phyloP scores from a whole-genome alignment of 23 red algal genomes.

The Gracilaria gracilis region DNA sequence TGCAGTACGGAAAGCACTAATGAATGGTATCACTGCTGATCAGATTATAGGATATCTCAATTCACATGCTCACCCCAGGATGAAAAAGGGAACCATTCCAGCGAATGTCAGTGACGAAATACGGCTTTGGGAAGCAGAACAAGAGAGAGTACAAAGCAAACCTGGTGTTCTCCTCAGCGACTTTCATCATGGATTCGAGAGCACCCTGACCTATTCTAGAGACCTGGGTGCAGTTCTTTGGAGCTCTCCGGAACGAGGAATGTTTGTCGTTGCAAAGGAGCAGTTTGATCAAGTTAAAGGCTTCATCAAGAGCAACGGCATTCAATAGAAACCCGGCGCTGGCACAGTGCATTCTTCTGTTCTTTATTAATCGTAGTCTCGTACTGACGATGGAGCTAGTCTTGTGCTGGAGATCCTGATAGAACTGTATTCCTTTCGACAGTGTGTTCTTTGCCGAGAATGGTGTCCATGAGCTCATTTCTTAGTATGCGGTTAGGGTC shows the following conservation, averaged over 20 bases:
- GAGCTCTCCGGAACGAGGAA: constrained; percentile 37
- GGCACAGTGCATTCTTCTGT: neutral
- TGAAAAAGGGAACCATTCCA: constrained; percentile 83
- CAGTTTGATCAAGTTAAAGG: constrained; percentile 51
- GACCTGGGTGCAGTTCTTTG: constrained; percentile 77
- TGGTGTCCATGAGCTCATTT: constrained; percentile 63
- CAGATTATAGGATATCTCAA: constrained; percentile 96
- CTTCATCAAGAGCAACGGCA: constrained; percentile 50
- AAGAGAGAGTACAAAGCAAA: constrained; percentile 77
- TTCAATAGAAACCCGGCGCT: constrained; percentile 30
- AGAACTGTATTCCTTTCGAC: neutral
- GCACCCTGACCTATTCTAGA: constrained; percentile 48
- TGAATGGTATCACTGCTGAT: constrained; percentile 96
- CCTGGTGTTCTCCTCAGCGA: constrained; percentile 84
- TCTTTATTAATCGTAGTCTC: neutral
- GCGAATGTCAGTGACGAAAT: constrained; percentile 91
- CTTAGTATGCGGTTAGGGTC: constrained; percentile 72
- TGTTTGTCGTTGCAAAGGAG: constrained; percentile 54
- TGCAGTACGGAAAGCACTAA: constrained; percentile 82
- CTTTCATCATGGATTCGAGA: constrained; percentile 74
- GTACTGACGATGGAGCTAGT: neutral
- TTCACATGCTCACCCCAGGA: constrained; percentile 78
- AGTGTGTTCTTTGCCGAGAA: constrained; percentile 44
- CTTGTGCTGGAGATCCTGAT: neutral
- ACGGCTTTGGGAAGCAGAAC: constrained; percentile 94